Conservation (phyloP, 2,329 filamentous ascomycete species). For the Magnaporthiopsis incrustans region DNA sequence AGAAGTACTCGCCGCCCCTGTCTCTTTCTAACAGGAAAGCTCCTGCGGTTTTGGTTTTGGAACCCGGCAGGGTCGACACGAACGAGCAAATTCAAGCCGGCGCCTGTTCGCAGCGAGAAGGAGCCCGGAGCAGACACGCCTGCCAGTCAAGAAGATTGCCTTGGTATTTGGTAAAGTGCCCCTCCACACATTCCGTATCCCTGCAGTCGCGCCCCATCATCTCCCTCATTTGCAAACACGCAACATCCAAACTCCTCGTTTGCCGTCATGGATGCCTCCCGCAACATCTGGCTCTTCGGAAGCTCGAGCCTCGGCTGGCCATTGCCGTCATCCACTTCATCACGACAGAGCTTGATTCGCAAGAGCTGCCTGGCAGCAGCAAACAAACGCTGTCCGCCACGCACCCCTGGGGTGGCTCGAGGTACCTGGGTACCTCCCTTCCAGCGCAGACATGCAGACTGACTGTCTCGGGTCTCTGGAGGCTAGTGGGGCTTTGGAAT, state of each 20-base stretch:
- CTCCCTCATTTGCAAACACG: background rate
- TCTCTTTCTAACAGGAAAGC: background rate
- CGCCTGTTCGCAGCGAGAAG: background rate
- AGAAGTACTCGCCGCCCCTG: background rate
- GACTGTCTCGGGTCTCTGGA: background rate
- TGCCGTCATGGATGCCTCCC: too few relatives aligned
- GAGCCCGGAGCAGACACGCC: background rate
- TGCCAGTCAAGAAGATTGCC: background rate
- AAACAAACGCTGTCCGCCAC: background rate
- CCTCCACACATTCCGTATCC: background rate
- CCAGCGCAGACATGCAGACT: background rate
- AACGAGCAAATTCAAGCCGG: too few relatives aligned
- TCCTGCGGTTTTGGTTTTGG: background rate
- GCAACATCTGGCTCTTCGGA: background rate
- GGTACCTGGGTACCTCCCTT: too few relatives aligned
- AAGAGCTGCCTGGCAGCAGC: background rate
- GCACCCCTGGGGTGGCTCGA: background rate
- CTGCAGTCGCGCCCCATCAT: background rate
- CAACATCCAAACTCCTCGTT: background rate
- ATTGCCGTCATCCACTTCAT: background rate
- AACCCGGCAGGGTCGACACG: background rate
- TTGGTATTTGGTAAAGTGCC: background rate
- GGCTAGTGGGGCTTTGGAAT: background rate
- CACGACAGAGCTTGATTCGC: background rate
- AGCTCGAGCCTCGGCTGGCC: background rate